A percentile compares a stretch with the other conserved stretches of the same genome.
Conservation (phyloP, 352 stramenopile genomes). For the Phytophthora fragariaefolia region DNA sequence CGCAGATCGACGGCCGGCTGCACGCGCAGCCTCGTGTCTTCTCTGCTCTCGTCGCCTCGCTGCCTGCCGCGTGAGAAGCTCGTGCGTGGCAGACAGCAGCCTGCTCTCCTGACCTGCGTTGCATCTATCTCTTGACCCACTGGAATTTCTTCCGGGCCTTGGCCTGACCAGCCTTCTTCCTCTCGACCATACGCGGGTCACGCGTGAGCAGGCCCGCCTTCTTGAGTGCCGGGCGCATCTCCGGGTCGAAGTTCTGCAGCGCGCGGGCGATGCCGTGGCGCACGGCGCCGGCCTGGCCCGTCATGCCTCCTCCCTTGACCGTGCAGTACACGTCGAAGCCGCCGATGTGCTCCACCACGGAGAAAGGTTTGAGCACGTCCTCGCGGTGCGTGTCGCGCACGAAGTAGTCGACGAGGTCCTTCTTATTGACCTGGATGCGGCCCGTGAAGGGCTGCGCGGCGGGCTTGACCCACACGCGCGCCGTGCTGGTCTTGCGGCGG, state of each 20-base stretch:
- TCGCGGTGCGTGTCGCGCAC: conserved; percentile 90
- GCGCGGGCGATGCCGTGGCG: conserved; percentile 93
- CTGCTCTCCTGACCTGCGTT: conserved; percentile 17
- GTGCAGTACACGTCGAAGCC: conserved; percentile 93
- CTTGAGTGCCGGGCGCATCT: conserved; percentile 93
- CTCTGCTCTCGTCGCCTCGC: conserved; percentile 11
- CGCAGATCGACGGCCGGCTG: conserved; percentile 8
- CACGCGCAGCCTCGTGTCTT: not conserved
- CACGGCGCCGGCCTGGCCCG: conserved; percentile 94
- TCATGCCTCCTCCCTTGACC: conserved; percentile 93
- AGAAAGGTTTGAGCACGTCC: conserved; percentile 85
- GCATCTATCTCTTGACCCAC: conserved; percentile 97
- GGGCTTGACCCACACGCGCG: conserved; percentile 95
- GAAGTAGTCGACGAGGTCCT: conserved; percentile 95
- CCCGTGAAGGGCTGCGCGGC: conserved; percentile 77
- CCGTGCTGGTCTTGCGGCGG: conserved; percentile 94
- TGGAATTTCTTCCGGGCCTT: conserved; percentile 98
- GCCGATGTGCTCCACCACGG: conserved; percentile 72
- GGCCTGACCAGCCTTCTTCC: conserved; percentile 95
- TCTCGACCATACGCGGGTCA: conserved; percentile 96
- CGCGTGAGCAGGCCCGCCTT: conserved; percentile 93
- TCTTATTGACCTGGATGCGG: conserved; percentile 94
- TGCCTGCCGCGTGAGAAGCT: conserved; percentile 16
- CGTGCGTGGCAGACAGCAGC: conserved; percentile 26
- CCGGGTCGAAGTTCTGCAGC: conserved; percentile 95